phyloP scores from a whole-genome alignment of 2,329 filamentous ascomycete genomes.

The Eutypella sp. region DNA sequence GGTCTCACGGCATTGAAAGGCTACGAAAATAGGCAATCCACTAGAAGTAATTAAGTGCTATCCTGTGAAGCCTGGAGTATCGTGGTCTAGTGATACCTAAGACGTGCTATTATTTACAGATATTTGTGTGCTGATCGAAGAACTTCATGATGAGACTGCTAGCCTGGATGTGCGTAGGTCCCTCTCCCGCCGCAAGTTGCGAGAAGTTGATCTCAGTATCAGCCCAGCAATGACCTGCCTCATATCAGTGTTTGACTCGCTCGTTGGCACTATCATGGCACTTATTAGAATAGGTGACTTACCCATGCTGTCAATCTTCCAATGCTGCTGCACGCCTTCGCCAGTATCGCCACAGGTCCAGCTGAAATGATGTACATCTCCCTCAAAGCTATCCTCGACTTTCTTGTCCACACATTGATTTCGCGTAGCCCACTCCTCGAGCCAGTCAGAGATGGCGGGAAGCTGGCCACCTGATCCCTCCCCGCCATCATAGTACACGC shows the following conservation, averaged over 20 bases:
- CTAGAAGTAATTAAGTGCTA: no score
- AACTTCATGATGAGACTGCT: conserved; percentile 40
- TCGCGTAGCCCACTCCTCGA: conserved; percentile 36
- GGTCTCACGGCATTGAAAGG: no score
- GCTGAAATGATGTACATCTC: conserved; percentile 36
- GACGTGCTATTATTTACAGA: no score
- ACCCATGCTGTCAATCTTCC: conserved; percentile 39
- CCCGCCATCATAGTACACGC: conserved; percentile 38
- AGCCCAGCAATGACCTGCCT: conserved; percentile 41
- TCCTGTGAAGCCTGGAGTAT: no score
- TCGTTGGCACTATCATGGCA: no score
- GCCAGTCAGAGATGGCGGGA: conserved; percentile 36
- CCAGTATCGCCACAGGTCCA: conserved; percentile 35
- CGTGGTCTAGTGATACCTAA: no score
- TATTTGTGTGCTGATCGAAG: conserved; percentile 34
- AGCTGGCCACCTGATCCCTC: conserved; percentile 35
- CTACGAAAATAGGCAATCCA: no score
- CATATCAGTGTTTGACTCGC: no score
- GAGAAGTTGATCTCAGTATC: conserved; percentile 40
- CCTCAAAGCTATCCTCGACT: conserved; percentile 29
- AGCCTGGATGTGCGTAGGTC: conserved; percentile 37
- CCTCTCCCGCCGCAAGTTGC: conserved; percentile 33
- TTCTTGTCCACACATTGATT: conserved; percentile 32
- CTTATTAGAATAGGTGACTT: no score
- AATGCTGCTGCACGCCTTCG: conserved; percentile 36